Evolutionary conservation across 2,329 filamentous ascomycete species (phyloP).

Genomic region (Drechmeria coniospora): DNA sequence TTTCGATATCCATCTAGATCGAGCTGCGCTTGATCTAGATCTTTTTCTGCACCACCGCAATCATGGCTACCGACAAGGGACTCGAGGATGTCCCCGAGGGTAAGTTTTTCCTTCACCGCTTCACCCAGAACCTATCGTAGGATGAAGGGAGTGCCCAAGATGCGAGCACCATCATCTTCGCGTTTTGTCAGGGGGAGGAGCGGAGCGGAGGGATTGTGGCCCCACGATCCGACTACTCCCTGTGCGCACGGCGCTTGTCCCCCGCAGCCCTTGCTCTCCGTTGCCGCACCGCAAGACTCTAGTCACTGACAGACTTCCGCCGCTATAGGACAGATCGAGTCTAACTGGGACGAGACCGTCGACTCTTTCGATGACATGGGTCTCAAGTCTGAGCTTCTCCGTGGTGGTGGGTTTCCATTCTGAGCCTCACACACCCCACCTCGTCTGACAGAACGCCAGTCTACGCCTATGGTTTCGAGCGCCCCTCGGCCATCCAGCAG

Average conservation of each 20-base stretch:
- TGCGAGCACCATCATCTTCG: not conserved
- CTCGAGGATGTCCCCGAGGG: slow-evolving; percentile 95
- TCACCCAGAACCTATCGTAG: too few relatives aligned
- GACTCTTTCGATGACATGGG: slow-evolving; percentile 99
- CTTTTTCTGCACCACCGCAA: slow-evolving; percentile 50
- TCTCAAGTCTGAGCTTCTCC: slow-evolving; percentile 92
- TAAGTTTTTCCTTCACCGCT: slow-evolving; percentile 34
- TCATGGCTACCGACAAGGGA: slow-evolving; percentile 97
- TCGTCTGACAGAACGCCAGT: slow-evolving; percentile 33
- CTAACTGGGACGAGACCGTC: slow-evolving; percentile 99
- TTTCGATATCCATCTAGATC: slow-evolving; percentile 43
- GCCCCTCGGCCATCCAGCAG: slow-evolving; percentile 98
- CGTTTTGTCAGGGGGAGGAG: not conserved
- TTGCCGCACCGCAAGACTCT: not conserved
- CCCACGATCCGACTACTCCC: not conserved
- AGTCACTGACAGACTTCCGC: slow-evolving; percentile 1
- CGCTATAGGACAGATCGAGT: slow-evolving; percentile 89
- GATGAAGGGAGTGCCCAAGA: not conserved
- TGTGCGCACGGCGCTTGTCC: slow-evolving; percentile 2
- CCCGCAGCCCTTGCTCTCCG: not conserved
- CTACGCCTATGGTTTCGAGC: slow-evolving; percentile 99
- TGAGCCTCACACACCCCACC: too few relatives aligned
- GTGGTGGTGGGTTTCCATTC: slow-evolving; percentile 49
- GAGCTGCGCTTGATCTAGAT: slow-evolving; percentile 64
- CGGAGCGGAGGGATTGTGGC: too few relatives aligned